Conservation (phyloP, 805 yeast species). For the Debaryomyces maramus region DNA sequence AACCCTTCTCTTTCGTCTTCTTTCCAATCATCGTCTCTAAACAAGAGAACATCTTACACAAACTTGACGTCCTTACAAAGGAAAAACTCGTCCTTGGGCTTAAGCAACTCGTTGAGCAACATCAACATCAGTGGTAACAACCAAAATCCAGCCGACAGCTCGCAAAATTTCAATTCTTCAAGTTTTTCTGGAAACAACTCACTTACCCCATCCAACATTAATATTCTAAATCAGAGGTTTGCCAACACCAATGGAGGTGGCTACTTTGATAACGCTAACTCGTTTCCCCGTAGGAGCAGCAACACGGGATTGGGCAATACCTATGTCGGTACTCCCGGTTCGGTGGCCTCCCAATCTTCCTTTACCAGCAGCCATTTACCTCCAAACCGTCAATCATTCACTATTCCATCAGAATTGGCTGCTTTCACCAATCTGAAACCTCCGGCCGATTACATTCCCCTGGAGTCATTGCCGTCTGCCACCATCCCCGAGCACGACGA, state of each 20-base stretch:
- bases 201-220: slow-evolving; percentile 25
- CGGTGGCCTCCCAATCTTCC: slow-evolving; percentile 13
- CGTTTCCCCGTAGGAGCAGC: not conserved
- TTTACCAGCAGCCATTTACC: slow-evolving; percentile 8
- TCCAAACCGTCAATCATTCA: slow-evolving; percentile 7
- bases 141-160: not conserved
- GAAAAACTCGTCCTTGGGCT: slow-evolving; percentile 9
- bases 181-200: slow-evolving; percentile 12
- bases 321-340: slow-evolving; percentile 12
- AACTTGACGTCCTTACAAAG: slow-evolving; percentile 12
- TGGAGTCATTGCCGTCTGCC: slow-evolving; percentile 4
- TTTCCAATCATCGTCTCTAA: slow-evolving; percentile 17
- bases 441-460: slow-evolving; percentile 2
- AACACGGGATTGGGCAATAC: not conserved
- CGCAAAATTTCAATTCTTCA: not conserved
- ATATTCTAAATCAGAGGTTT: slow-evolving; percentile 22
- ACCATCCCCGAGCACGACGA: slow-evolving; percentile 2
- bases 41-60: slow-evolving; percentile 17
- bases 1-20: slow-evolving; percentile 10
- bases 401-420: slow-evolving; percentile 8
- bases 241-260: slow-evolving; percentile 1
- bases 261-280: slow-evolving; percentile 7
- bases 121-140: not conserved
- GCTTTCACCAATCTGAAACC: slow-evolving; percentile 5
- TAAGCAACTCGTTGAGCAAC: slow-evolving; percentile 6